Base-by-base conservation (phyloP, 768 basidiomycete genomes). In the Boletus rex-veris region DNA sequence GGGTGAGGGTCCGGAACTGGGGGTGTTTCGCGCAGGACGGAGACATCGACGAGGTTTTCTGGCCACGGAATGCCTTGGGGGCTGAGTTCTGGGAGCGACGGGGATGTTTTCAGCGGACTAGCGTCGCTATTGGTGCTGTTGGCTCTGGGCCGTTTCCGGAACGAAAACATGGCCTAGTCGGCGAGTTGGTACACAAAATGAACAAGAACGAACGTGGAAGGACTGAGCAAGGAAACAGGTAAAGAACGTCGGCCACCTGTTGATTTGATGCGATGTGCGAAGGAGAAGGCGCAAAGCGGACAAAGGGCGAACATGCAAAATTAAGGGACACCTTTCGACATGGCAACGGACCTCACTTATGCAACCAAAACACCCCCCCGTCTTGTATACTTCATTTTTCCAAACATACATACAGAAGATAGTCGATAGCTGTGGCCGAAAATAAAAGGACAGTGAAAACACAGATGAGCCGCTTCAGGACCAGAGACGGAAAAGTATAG, bases 51-150 rank as follows among this genome's bases (percentile, higher is more conserved):
- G 35, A 93, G 80, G 70, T 85, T 79, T 71, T 86, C 86, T 21
- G 91, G 91, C 91, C 91, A 93, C 52, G 86, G 86, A 37, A 90
- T 87, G 35, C 84, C 88, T 63, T 84, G 85, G 41, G 85, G 79
- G 48, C 74, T 78, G 60, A 92, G 79, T 64, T 90, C 83, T 53
- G 91, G 91, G 36, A 92, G 79, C 46, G 90, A 92, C 8, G 89
- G 86, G 38, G 88, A 89, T n/a, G 83, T 77, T 63, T 83, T 85
- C 48, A 92, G 77, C 56, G 73, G 72, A 35, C 77, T 72, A 19
- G 50, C 65, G 30, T 52, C 48, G 53, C 66, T 66, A 63, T 55
- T 55, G 39, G 77, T 71, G 62, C 78, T 74, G 62, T 69, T 71
- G 72, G 78, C 75, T 75, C 77, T 83, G 62, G 70, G 72, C 54